Conservation (phyloP, 805 yeast species). For the Myxozyma udenii region DNA sequence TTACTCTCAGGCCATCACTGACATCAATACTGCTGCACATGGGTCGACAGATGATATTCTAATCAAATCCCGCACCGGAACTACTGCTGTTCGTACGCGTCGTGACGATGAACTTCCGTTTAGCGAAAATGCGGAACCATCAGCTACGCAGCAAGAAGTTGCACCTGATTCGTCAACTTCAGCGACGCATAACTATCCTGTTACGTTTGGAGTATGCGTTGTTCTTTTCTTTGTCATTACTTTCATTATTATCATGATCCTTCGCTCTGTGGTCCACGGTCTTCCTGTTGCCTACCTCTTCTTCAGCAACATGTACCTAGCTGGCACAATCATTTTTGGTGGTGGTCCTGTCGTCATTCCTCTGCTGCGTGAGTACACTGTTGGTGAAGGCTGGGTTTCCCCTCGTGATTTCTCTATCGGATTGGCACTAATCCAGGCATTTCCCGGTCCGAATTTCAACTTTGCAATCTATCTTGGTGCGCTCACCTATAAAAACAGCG, state of each 20-base stretch:
- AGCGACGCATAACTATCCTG: neutral
- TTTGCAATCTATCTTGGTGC: conserved; percentile 28
- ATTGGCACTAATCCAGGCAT: conserved; percentile 25
- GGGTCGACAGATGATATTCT: neutral
- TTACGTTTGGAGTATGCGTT: conserved; percentile 3
- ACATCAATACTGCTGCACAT: neutral
- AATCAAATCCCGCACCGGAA: neutral
- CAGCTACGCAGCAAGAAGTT: conserved; percentile 2
- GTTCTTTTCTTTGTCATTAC: conserved; percentile 8
- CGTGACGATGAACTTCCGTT: neutral
- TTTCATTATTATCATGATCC: conserved; percentile 8
- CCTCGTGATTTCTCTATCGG: conserved; percentile 25
- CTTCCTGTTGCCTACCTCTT: conserved; percentile 7
- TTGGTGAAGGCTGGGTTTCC: conserved; percentile 25
- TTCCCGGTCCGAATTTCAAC: conserved; percentile 27
- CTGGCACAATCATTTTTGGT: conserved; percentile 26
- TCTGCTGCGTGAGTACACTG: conserved; percentile 23
- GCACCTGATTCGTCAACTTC: too few relatives aligned
- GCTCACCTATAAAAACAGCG: conserved; percentile 20
- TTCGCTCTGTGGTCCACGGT: conserved; percentile 6
- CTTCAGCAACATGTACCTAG: conserved; percentile 20
- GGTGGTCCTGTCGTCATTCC: conserved; percentile 29
- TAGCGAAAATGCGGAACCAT: neutral
- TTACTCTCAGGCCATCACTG: neutral
- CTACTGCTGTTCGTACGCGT: neutral